phyloP scores from a whole-genome alignment of 2,329 filamentous ascomycete species.

The Uncinocarpus reesii region DNA sequence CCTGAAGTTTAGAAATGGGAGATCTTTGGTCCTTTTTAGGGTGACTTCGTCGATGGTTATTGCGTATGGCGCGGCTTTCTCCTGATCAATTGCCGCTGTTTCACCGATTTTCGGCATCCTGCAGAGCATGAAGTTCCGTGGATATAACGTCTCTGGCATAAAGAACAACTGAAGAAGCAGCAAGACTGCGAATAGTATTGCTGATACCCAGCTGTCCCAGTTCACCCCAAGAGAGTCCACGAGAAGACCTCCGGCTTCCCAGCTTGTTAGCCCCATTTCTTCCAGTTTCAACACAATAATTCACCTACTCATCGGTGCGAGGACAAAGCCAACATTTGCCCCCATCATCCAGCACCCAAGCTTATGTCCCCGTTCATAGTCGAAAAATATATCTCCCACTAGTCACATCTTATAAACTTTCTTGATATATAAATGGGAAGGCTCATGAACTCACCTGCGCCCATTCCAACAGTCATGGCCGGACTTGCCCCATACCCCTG shows the following conservation, averaged over 20 bases:
- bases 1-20: constrained; percentile 38
- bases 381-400: constrained; percentile 48
- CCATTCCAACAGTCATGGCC: constrained; percentile 46
- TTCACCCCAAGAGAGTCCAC: constrained; percentile 38
- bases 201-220: constrained; percentile 48
- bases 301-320: constrained; percentile 39
- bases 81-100: constrained; percentile 18
- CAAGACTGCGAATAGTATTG: constrained; percentile 44
- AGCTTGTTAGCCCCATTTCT: not conserved
- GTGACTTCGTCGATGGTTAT: constrained; percentile 16
- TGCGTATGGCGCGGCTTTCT: constrained; percentile 22
- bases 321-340: constrained; percentile 43
- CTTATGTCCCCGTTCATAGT: constrained; percentile 47
- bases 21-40: constrained; percentile 33
- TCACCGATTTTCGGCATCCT: constrained; percentile 22
- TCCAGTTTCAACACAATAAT: not conserved
- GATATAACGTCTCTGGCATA: constrained; percentile 49
- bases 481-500: constrained; percentile 48
- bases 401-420: not conserved
- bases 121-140: constrained; percentile 41
- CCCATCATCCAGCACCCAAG: constrained; percentile 49
- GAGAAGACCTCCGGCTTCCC: constrained; percentile 40
- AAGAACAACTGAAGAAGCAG: constrained; percentile 41
- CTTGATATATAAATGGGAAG: not conserved
- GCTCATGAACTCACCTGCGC: constrained; percentile 29